Evolutionary conservation across 441 rosid genomes (phyloP), one percentile per base, ranked within the genome.

Genomic region (Populus tomentosa): DNA sequence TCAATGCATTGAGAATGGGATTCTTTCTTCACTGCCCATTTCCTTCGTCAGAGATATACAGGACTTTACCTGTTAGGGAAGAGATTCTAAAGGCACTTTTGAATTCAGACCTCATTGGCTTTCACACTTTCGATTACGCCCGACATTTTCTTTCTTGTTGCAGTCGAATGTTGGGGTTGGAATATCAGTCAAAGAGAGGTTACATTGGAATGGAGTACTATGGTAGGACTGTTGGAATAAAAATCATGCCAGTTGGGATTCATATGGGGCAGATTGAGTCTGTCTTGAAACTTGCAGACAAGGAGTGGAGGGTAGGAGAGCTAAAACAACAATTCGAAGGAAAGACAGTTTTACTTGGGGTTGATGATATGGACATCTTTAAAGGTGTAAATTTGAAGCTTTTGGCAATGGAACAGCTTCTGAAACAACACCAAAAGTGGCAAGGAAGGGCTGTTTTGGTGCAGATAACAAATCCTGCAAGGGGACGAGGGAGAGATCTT

Each of bases 241-340:
- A 91, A 83, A 91, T 91, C 71, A 90, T 91, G 96, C 96, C 96
- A 24, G 92, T 91, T 36, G 96, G 96, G 53, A 90, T 90, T 65
- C 96, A 91, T 82, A 91, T 90, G 94, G 96, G 90, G 28, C 96
- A 90, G 87, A 90, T 91, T 67, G 88, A 89, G 82, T 84, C 90
- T 2, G 94, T 91, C 13, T 64, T 91, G 81, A 87, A 78, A 80
- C 90, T 84, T 68, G 89, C 94, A 4, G 96, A 90, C 67, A 90
- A 88, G 76, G 96, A 91, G 46, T 90, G 96, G 96, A 89, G 91
- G 79, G 94, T 86, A 4, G 83, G 81, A 26, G 96, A 91, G 84
- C 91, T 91, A 24, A 90, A 88, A 80, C 92, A 86, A 79, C 90
- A 91, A 78, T 90, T 91, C 84, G 86, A 84, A 84, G 96, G 96